These are phyloP conservation scores for Exsudoporus frostii DNA, from an alignment of 768 basidiomycete genomes.

Conservation along the genomic window DNA sequence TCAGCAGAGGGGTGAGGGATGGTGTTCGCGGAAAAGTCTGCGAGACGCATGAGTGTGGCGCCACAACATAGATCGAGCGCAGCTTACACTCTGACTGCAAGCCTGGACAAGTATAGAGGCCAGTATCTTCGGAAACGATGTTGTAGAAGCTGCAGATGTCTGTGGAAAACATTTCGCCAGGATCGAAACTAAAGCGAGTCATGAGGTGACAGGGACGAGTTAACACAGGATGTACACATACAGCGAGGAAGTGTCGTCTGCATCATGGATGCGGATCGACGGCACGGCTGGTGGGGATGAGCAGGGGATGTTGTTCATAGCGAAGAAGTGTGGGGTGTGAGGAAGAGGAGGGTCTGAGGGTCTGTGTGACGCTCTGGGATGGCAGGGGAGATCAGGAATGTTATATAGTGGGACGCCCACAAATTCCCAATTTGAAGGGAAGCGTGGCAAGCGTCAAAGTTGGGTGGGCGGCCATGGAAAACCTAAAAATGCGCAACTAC, in stretches of 20 bases:
- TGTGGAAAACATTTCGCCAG: neutral
- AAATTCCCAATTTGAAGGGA: slow-evolving; percentile 2
- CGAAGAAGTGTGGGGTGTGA: neutral
- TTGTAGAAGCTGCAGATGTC: neutral
- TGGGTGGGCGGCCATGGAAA: neutral
- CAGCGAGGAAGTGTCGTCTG: slow-evolving; percentile 13
- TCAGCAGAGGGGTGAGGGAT: neutral
- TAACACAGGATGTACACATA: slow-evolving; percentile 10
- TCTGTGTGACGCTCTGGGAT: slow-evolving; percentile 8
- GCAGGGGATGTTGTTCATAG: slow-evolving; percentile 12
- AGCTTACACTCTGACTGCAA: slow-evolving; percentile 7
- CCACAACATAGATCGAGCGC: neutral
- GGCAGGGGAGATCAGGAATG: neutral
- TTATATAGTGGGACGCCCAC: slow-evolving; percentile 22
- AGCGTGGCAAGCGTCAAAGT: slow-evolving; percentile 12
- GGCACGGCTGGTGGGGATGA: slow-evolving; percentile 8
- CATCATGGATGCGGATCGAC: slow-evolving; percentile 12
- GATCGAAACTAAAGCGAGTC: slow-evolving; percentile 6
- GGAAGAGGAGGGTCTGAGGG: neutral
- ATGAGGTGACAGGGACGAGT: slow-evolving; percentile 8
- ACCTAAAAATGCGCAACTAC: neutral
- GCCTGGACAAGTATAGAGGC: neutral
- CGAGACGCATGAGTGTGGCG: slow-evolving; percentile 17
- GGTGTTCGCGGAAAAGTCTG: neutral
- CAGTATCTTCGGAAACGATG: neutral